Percentiles rank a stretch among this genome's conserved stretches.
These are phyloP conservation scores for Triangularia verruculosa DNA, from an alignment of 2,329 filamentous ascomycete species.

Conservation along the genomic window DNA sequence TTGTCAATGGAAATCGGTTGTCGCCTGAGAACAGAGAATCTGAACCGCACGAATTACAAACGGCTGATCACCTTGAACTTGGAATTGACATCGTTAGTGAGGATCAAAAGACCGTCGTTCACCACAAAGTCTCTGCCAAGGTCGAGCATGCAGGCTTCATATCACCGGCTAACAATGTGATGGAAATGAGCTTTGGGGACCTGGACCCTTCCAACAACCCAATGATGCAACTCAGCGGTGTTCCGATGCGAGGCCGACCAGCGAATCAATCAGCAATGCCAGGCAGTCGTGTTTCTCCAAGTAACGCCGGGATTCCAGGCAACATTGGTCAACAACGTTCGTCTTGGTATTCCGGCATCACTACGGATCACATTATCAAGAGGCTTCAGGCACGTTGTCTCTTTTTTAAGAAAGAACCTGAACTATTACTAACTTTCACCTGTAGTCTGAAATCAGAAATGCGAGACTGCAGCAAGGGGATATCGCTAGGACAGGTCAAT, in stretches of 20 bases:
- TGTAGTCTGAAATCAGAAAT: slow-evolving; percentile 81
- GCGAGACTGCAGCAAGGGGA: slow-evolving; percentile 87
- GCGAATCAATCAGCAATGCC: slow-evolving; percentile 64
- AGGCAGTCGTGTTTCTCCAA: slow-evolving; percentile 58
- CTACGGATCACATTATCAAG: slow-evolving; percentile 92
- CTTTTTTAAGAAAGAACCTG: neutral
- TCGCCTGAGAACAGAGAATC: slow-evolving; percentile 95
- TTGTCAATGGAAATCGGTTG: slow-evolving; percentile 87
- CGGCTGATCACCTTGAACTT: slow-evolving; percentile 87
- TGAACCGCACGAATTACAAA: slow-evolving; percentile 88
- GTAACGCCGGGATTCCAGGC: slow-evolving; percentile 46
- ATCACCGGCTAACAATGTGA: slow-evolving; percentile 67
- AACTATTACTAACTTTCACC: slow-evolving; percentile 16
- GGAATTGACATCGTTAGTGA: slow-evolving; percentile 99
- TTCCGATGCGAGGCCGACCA: slow-evolving; percentile 67
- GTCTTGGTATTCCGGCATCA: slow-evolving; percentile 84
- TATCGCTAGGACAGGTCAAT: slow-evolving; percentile 76
- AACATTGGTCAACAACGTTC: slow-evolving; percentile 71
- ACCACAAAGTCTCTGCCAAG: slow-evolving; percentile 96
- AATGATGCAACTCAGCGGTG: slow-evolving; percentile 66
- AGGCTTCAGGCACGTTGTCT: slow-evolving; percentile 67
- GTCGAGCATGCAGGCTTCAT: slow-evolving; percentile 92
- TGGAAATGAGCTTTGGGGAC: slow-evolving; percentile 91
- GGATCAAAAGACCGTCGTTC: slow-evolving; percentile 96
- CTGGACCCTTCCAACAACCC: slow-evolving; percentile 76